These are phyloP conservation scores for Sporothrix mexicana DNA, from an alignment of 2,329 filamentous ascomycete species.

Conservation along the genomic window DNA sequence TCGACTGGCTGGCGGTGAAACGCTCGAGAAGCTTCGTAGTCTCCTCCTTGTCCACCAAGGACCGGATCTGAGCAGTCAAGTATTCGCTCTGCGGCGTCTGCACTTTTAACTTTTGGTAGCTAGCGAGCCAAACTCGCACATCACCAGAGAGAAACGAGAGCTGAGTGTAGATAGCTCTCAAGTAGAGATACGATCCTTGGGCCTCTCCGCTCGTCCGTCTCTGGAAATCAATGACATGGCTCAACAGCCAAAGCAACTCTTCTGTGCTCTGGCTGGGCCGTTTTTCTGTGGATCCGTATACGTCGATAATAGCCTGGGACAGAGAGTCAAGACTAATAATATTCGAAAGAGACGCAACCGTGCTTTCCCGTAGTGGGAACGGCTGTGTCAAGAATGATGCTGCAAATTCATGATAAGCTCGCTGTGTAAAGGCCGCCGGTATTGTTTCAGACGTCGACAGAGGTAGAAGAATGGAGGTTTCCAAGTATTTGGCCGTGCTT, in stretches of 20 bases:
- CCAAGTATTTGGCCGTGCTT: slow-evolving; percentile 32
- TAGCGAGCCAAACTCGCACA: slow-evolving; percentile 55
- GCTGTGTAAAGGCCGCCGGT: slow-evolving; percentile 24
- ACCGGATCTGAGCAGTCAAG: slow-evolving; percentile 68
- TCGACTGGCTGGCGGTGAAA: slow-evolving; percentile 45
- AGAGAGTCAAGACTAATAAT: slow-evolving; percentile 50
- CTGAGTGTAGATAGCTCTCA: slow-evolving; percentile 61
- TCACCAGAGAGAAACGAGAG: slow-evolving; percentile 58
- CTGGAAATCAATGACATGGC: slow-evolving; percentile 68
- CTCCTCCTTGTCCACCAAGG: slow-evolving; percentile 75
- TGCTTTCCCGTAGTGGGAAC: slow-evolving; percentile 51
- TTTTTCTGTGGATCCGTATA: slow-evolving; percentile 43
- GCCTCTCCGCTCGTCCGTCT: slow-evolving; percentile 46
- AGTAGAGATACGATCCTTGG: slow-evolving; percentile 49
- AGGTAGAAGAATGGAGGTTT: slow-evolving; percentile 37
- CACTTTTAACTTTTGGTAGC: slow-evolving; percentile 36
- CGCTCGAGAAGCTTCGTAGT: slow-evolving; percentile 66
- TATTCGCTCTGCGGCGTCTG: slow-evolving; percentile 55
- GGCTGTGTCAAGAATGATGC: slow-evolving; percentile 48
- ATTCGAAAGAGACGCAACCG: slow-evolving; percentile 47
- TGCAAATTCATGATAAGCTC: slow-evolving; percentile 48
- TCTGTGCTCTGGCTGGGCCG: slow-evolving; percentile 44
- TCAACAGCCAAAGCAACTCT: slow-evolving; percentile 66
- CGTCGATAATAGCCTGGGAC: slow-evolving; percentile 50
- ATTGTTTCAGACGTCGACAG: not conserved